Conservation (phyloP, 169 alveolate genomes). For the Toxoplasma gondii region DNA sequence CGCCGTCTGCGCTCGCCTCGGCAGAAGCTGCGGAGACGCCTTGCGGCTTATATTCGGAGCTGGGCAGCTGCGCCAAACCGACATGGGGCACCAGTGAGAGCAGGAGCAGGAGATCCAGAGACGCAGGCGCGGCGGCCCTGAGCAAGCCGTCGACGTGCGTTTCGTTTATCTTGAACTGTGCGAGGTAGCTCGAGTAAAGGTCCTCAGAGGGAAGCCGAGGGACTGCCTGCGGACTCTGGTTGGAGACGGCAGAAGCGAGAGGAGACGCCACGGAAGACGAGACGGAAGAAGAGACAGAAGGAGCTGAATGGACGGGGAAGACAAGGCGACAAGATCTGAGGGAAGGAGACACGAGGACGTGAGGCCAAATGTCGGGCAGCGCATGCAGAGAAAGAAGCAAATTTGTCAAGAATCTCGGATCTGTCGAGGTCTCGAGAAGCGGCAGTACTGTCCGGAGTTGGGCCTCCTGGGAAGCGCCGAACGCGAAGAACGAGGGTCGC, state of each 20-base stretch:
- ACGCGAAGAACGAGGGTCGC: not conserved
- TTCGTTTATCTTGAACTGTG: not conserved
- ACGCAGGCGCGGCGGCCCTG: not conserved
- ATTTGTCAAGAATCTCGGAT: not conserved
- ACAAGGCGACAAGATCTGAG: not conserved
- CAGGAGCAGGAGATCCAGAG: not conserved
- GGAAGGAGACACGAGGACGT: not conserved
- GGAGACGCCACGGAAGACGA: no score
- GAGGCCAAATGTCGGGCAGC: not conserved
- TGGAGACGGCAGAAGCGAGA: not conserved
- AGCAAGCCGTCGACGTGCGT: not conserved
- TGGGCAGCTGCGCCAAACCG: not conserved
- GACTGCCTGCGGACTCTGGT: not conserved
- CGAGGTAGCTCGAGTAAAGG: not conserved
- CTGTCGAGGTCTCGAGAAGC: not conserved
- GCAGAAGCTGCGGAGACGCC: not conserved
- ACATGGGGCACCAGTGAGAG: not conserved
- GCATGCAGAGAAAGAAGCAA: slow-evolving; percentile 29
- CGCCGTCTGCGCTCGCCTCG: not conserved
- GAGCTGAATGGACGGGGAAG: not conserved
- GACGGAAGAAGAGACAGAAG: no score
- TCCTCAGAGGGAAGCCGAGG: not conserved
- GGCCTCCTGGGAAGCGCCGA: not conserved
- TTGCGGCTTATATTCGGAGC: not conserved
- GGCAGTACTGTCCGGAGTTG: not conserved